phyloP scores from a whole-genome alignment of 176 grass and related monocot species.

The Musa troglodytarum region DNA sequence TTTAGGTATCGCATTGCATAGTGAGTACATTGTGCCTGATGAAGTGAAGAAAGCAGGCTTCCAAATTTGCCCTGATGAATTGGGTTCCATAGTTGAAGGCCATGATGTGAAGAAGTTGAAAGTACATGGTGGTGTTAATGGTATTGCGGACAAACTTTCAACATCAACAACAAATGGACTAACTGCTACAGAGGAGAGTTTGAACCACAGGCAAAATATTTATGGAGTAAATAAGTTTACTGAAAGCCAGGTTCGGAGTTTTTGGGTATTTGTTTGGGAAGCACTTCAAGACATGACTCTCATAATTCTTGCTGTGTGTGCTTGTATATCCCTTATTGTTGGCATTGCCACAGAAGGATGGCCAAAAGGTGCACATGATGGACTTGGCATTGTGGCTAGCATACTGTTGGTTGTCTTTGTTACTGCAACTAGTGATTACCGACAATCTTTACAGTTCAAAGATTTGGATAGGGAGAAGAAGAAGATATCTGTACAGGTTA shows the following conservation, averaged over 20 bases:
- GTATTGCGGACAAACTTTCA: constrained; percentile 4
- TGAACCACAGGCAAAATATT: not conserved
- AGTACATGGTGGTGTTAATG: not conserved
- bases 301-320: constrained; percentile 6
- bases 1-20: not conserved
- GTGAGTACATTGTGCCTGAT: constrained; percentile 6
- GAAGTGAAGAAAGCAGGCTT: constrained; percentile 10
- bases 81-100: constrained; percentile 2
- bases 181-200: constrained; percentile 7
- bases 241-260: constrained; percentile 5
- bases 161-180: constrained; percentile 7
- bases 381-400: constrained; percentile 15
- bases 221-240: constrained; percentile 7
- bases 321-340: constrained; percentile 6
- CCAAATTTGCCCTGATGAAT: constrained; percentile 11
- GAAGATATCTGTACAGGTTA: constrained; percentile 14
- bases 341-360: constrained; percentile 9
- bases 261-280: constrained; percentile 15
- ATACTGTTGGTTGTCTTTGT: constrained; percentile 15
- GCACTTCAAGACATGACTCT: constrained; percentile 18
- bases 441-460: constrained; percentile 14
- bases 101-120: constrained; percentile 16
- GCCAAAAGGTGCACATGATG: constrained; percentile 17
- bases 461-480: constrained; percentile 16
- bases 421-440: constrained; percentile 12